Evolutionary conservation across 2,329 filamentous ascomycete genomes (phyloP), one percentile per base, ranked within the genome.

Genomic region (Xylaria sp.): DNA sequence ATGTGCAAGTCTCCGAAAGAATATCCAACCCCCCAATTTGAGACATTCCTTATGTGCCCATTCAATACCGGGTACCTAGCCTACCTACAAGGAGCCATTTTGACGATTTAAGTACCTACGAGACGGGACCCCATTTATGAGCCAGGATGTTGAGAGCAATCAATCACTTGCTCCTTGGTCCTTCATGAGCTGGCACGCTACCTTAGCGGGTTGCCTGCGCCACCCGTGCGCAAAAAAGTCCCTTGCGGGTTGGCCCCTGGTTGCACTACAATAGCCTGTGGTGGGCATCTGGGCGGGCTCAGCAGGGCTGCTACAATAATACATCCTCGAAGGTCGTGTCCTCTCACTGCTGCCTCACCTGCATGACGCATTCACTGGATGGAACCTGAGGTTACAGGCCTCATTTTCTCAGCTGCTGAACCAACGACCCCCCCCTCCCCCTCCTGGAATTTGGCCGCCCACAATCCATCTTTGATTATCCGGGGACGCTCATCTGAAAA

Each of bases 261-360:
- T 50, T 50, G 28, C 41, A 15, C 13, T 15, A 13, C 13, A 13
- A 5, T 44, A 44, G 13, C 39, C 10, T 5, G 13, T 44, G 5
- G 18, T 18, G 12, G 39, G 39, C 18, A 44, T 41, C 28, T 28
- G 28, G 28, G 28, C 28, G 28, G 28, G 28, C 28, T 28, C 28
- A 28, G 28, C 28, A 28, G 28, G 5, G 3, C 28, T 28, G 28
- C 28, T 28, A 25, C 25, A 25, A 25, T 25, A 13, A 41, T 41
- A 41, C 39, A 4, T 41, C 39, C 2, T 41, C 4, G 12, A 18
- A 18, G 56, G 62, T 51, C 50, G 61, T 56, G 61, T 50, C 39
- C 48, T 60, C 51, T 65, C 41, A 48, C 63, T 69, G 63, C 63
- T 66, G 58, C 63, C 63, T 69, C 52, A 48, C 57, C 54, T 66